A percentile compares a stretch with the other conserved stretches of the same genome.
Evolutionary conservation across 169 alveolate genomes (phyloP).

Genomic region (Plasmodium relictum): DNA sequence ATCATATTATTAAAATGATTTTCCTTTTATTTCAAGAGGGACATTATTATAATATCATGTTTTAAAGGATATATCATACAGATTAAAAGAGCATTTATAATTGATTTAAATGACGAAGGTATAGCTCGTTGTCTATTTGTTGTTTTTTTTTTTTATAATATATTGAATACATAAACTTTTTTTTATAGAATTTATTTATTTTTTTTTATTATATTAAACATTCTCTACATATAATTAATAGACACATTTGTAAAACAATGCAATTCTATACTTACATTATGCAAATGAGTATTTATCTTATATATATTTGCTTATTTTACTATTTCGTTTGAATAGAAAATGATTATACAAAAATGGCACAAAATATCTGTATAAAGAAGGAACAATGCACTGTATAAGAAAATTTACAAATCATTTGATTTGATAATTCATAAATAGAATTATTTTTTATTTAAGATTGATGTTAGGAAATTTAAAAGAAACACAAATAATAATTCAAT

Average conservation of each 20-base stretch:
- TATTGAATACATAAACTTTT: neutral
- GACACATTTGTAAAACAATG: neutral
- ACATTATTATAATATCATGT: constrained; percentile 42
- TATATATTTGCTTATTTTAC: neutral
- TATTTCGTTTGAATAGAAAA: constrained; percentile 25
- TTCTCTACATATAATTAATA: neutral
- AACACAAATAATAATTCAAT: constrained; percentile 49
- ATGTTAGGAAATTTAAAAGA: constrained; percentile 60
- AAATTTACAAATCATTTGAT: neutral
- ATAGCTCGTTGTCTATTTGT: neutral
- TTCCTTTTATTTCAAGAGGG: constrained; percentile 27
- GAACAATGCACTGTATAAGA: constrained; percentile 52
- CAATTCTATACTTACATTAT: neutral
- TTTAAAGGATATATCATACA: constrained; percentile 55
- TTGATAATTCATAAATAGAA: neutral
- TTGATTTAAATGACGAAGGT: constrained; percentile 74
- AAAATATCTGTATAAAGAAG: constrained; percentile 61
- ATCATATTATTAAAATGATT: neutral
- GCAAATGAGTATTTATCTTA: neutral
- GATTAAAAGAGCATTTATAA: constrained; percentile 57
- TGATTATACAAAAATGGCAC: constrained; percentile 66
- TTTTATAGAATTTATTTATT: neutral
- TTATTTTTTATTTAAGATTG: constrained; percentile 32
- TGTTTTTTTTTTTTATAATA: neutral
- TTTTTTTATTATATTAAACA: neutral